Conservation (phyloP, 1,284 basidiomycete genomes). For the Quambalaria eucalypti region DNA sequence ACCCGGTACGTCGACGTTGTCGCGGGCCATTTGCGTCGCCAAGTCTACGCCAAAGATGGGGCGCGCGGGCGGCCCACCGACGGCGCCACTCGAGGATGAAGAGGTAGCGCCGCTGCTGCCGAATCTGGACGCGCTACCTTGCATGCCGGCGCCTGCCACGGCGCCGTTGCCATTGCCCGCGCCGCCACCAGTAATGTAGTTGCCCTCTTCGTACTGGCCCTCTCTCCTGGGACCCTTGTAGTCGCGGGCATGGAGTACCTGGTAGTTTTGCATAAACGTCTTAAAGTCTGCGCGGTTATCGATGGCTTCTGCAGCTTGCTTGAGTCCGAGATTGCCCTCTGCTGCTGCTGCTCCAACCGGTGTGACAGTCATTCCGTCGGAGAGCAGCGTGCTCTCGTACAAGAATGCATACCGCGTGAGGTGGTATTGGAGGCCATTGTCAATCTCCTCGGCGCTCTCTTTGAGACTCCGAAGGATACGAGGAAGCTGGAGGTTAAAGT, state of each 20-base stretch:
- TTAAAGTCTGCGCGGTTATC: slow-evolving; percentile 93
- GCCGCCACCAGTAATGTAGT: not conserved
- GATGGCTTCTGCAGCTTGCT: slow-evolving; percentile 76
- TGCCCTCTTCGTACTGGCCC: slow-evolving; percentile 46
- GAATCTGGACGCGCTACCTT: not conserved
- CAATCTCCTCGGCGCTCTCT: slow-evolving; percentile 90
- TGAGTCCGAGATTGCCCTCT: slow-evolving; percentile 57
- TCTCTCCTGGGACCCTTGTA: slow-evolving; percentile 46
- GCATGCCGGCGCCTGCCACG: too few relatives aligned
- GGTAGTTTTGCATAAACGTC: slow-evolving; percentile 92
- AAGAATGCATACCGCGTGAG: slow-evolving; percentile 86
- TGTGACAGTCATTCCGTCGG: slow-evolving; percentile 73
- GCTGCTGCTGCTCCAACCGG: slow-evolving; percentile 51
- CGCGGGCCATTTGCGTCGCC: slow-evolving; percentile 79
- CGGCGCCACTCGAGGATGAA: not conserved
- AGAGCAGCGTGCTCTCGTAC: slow-evolving; percentile 79
- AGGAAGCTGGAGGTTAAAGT: slow-evolving; percentile 88
- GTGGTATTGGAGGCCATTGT: slow-evolving; percentile 93
- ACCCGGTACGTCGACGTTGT: slow-evolving; percentile 76
- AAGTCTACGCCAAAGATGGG: slow-evolving; percentile 74
- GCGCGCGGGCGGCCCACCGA: too few relatives aligned
- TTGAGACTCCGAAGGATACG: slow-evolving; percentile 85
- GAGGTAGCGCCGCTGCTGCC: not conserved
- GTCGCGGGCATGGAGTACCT: slow-evolving; percentile 64
- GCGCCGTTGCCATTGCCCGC: slow-evolving; percentile 1